Evolutionary conservation across 2,329 filamentous ascomycete genomes (phyloP), one percentile per base, ranked within the genome.

Genomic region (Fusarium newnesense): DNA sequence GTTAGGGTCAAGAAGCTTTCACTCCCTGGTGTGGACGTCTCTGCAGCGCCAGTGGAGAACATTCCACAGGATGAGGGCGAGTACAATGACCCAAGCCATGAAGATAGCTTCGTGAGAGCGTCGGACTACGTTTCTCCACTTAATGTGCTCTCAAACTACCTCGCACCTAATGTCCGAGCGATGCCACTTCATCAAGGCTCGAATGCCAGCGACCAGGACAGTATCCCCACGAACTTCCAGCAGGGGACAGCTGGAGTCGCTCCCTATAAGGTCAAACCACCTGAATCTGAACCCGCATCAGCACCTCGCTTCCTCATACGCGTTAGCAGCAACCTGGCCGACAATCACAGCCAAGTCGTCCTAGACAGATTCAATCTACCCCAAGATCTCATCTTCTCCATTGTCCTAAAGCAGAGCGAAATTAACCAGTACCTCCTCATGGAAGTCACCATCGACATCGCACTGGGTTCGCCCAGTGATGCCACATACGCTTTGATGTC

Each of bases 351-450:
- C 12, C 54, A 59, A 21, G 24, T 64, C 19, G n/a, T 32, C 0
- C 2, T n/a, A 1, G 53, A 59, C 12, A 43, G 36, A 9, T 15
- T 7, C 7, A 64, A 64, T 16, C 53, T 64, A 0, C 60, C 60
- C 18, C 60, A 64, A 1, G 60, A 64, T 15, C 53, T 64, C 6
- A 50, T 64, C 2, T 59, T 64, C 60, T 64, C 60, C 5, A 50
- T 64, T 1, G 36, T 64, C 8, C 18, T 64, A 0, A 59, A n/a
- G 4, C 53, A 64, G 1, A 64, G 54, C 12, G 60, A 64, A 15
- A 59, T 49, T 15, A 64, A 21, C 1, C 53, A 50, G 15, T 64
- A 64, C 4, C 8, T 49, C 2, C 42, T 60, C 1, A 59, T 60
- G 53, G 60, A 64, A 26, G 24, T 64, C 0, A 64, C 53, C 1